These are phyloP conservation scores for Solanum chilense DNA, from an alignment of 257 asterid species.

Conservation along the genomic window DNA sequence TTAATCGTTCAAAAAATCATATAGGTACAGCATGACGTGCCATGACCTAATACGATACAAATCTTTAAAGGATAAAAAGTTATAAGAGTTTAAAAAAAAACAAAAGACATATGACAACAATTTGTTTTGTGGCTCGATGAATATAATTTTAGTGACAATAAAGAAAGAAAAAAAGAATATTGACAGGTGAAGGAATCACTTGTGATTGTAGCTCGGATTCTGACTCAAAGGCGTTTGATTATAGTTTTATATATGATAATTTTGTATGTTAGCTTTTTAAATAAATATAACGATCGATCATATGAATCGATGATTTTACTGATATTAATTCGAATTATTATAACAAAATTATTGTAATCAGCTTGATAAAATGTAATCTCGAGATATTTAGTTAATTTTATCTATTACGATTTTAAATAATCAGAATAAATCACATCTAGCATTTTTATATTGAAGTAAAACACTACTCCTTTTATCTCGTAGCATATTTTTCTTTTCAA, in stretches of 20 bases:
- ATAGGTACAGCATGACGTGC: background rate
- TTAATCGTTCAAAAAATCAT: background rate
- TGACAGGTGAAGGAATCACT: constrained; percentile 24
- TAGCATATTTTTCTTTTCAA: background rate
- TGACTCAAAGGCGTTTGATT: background rate
- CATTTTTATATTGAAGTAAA: no score
- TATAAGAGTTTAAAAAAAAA: background rate
- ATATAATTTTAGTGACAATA: background rate
- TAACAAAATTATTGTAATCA: background rate
- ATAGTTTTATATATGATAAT: background rate
- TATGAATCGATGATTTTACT: background rate
- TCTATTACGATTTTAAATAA: background rate
- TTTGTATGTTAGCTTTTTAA: no score
- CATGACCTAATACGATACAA: background rate
- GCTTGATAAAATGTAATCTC: background rate
- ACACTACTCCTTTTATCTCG: no score
- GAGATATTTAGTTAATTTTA: background rate
- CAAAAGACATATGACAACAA: background rate
- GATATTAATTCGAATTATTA: background rate
- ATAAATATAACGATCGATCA: no score
- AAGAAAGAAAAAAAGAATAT: background rate
- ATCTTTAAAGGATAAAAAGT: background rate
- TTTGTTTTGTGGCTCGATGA: constrained; percentile 1
- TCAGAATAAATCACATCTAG: no score
- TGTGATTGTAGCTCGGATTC: background rate